These are phyloP conservation scores for Russula lepida DNA, from an alignment of 768 basidiomycete genomes.

Conservation along the genomic window DNA sequence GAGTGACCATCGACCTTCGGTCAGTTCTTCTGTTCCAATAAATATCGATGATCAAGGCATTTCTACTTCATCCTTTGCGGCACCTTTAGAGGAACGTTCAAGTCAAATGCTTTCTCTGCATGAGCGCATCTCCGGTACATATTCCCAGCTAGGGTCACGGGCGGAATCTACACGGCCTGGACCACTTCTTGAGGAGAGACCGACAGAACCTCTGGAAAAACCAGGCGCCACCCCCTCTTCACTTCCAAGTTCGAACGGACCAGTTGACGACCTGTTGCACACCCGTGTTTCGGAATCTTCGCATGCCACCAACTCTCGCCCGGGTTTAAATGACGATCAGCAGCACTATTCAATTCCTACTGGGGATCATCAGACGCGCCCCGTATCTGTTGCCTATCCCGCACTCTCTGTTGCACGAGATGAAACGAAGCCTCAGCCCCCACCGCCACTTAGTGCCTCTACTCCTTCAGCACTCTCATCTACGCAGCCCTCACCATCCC, in stretches of 20 bases:
- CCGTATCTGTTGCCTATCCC: conserved; percentile 8
- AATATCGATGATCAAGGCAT: not conserved
- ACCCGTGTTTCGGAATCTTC: conserved; percentile 2
- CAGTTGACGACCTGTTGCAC: conserved; percentile 1
- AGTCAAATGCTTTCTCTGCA: conserved; percentile 17
- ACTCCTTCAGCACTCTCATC: conserved; percentile 1
- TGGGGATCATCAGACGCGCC: conserved; percentile 2
- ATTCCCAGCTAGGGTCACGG: conserved; percentile 2
- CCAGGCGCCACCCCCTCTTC: conserved; percentile 14
- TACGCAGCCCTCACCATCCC: not conserved
- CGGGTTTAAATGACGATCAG: not conserved
- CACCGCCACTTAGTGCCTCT: not conserved
- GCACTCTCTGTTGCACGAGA: conserved; percentile 1
- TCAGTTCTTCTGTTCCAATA: not conserved
- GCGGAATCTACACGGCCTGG: conserved; percentile 1
- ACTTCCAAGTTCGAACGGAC: conserved; percentile 9
- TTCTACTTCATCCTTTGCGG: conserved; percentile 13
- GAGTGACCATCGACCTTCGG: not conserved
- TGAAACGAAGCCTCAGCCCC: conserved; percentile 4
- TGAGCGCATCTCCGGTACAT: conserved; percentile 4
- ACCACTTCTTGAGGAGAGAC: conserved; percentile 24
- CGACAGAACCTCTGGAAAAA: conserved; percentile 20
- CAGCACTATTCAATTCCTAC: not conserved
- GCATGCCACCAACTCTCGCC: not conserved
- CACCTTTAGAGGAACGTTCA: conserved; percentile 22